Base-by-base conservation (phyloP, 148 eudicot species). In the Diospyros kaki region DNA sequence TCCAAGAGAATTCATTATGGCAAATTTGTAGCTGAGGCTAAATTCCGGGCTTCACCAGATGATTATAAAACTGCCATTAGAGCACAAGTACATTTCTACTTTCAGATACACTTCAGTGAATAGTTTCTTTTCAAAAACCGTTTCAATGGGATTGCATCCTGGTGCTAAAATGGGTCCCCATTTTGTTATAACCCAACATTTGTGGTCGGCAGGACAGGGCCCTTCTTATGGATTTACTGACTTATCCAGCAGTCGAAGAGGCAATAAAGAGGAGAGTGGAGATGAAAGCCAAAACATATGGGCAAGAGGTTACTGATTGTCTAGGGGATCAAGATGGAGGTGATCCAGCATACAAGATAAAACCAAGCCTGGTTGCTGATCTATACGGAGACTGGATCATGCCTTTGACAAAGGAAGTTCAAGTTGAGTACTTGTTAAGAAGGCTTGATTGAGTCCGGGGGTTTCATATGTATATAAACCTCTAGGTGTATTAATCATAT, bases 1-100 rank as follows among this genome's bases (percentile, higher is more conserved):
- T 94, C 98, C 6, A 94, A 92, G 84, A 87, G 98, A 83, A 89
- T 94, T 60, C 98, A 94, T 70, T 94, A 94, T 45, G 98, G 98
- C 53, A 94, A 94, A 85, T 94, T 87, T 79, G 98, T 94, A 43
- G 98, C 98, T 11, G 98, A 94, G 77, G 96, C 97, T 40, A 94
- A 94, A 76, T 94, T 90, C 51, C 90, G 86, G 68, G 97, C 88
- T 74, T 83, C 97, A 48, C 98, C 98, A 28, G 89, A 86, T 38
- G 81, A 80, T 41, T 92, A 92, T 64, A 81, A 82, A 81, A 78
- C 89, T 68, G 98, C 97, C 50, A 94, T 94, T 44, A 86, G 51
- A 75, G 87, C 87, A 72, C 90, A 90, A 62, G 98, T 92, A 88
- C 66, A 69, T 64, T 42, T 41, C 51, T 46, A 64, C 64, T 28